Percentiles rank a stretch among this genome's conserved stretches.
These are phyloP conservation scores for Fusarium chuoi DNA, from an alignment of 2,329 filamentous ascomycete species.

Conservation along the genomic window DNA sequence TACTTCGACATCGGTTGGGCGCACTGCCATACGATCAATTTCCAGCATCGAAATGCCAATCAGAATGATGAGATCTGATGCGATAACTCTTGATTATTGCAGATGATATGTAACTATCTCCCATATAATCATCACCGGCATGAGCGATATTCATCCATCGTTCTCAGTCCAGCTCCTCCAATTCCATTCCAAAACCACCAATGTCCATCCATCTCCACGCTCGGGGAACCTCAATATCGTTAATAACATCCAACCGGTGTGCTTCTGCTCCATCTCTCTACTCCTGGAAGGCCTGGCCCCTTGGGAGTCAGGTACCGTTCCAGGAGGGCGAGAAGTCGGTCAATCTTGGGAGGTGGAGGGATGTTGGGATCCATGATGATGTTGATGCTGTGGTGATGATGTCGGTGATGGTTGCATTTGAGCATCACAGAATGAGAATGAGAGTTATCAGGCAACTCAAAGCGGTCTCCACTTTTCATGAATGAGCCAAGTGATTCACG, in stretches of 20 bases:
- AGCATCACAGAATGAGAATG: not conserved
- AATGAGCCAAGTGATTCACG: not conserved
- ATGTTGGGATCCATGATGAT: not conserved
- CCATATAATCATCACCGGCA: not conserved
- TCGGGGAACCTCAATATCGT: too few relatives aligned
- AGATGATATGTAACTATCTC: not conserved
- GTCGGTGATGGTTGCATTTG: not conserved
- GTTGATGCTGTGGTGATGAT: not conserved
- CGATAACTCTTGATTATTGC: too few relatives aligned
- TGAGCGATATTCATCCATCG: accelerated
- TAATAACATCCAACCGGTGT: too few relatives aligned
- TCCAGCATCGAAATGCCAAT: accelerated
- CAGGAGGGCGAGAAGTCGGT: accelerated
- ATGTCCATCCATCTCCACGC: not conserved
- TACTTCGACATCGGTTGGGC: too few relatives aligned
- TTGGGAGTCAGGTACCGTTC: not conserved
- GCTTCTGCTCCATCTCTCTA: too few relatives aligned
- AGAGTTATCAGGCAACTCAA: accelerated
- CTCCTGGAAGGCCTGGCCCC: not conserved
- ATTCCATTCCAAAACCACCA: not conserved
- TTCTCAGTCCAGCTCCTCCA: not conserved
- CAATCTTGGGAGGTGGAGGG: accelerated
- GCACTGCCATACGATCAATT: accelerated
- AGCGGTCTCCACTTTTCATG: accelerated
- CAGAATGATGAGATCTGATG: too few relatives aligned